These are phyloP conservation scores for Ceratobasidium sp. DNA, from an alignment of 1,284 basidiomycete species.

Conservation along the genomic window DNA sequence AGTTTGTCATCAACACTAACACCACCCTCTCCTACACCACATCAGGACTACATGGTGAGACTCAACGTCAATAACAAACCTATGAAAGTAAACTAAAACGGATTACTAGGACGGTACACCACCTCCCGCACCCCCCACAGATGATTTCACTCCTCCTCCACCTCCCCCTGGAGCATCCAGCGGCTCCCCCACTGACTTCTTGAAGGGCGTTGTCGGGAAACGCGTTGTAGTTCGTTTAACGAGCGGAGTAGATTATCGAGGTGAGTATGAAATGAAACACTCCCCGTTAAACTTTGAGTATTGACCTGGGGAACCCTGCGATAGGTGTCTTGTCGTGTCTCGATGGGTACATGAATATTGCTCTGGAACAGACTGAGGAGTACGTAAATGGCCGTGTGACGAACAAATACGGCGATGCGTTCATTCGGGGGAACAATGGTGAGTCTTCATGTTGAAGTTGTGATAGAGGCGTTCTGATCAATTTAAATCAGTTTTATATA, in stretches of 20 bases:
- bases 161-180: conserved; percentile 62
- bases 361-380: conserved; percentile 96
- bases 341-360: conserved; percentile 99
- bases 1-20: no score
- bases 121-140: conserved; percentile 42
- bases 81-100: not conserved
- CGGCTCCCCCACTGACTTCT: conserved; percentile 88
- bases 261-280: conserved; percentile 59
- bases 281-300: not conserved
- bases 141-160: conserved; percentile 55
- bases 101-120: conserved; percentile 28
- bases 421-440: conserved; percentile 98
- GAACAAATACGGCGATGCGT: conserved; percentile 92
- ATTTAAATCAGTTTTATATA: conserved; percentile 57
- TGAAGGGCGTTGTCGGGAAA: conserved; percentile 96
- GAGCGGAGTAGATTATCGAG: conserved; percentile 96
- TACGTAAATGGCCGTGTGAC: conserved; percentile 87
- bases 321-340: conserved; percentile 93
- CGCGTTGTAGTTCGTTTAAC: conserved; percentile 92
- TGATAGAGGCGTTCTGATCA: conserved; percentile 24
- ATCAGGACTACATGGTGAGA: conserved; percentile 1
- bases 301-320: not conserved
- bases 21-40: no score
- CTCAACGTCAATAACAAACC: conserved; percentile 51
- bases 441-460: conserved; percentile 50